Conservation (phyloP, 441 rosid species). For the Hypseocharis bilobata region DNA sequence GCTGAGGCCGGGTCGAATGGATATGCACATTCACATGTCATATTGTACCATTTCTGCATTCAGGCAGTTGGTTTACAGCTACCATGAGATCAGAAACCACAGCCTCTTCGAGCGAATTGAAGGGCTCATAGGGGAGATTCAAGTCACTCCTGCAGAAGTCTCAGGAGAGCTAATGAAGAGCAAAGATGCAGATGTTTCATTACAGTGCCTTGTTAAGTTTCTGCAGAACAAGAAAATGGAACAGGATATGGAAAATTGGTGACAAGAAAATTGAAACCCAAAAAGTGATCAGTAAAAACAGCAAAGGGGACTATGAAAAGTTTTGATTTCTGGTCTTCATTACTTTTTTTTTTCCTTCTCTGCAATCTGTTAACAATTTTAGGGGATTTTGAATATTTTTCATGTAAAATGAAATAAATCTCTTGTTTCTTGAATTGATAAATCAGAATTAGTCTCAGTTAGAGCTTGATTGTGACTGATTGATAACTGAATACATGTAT, state of each 20-base stretch:
- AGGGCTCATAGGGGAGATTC: constrained; percentile 13
- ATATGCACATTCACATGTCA: constrained; percentile 24
- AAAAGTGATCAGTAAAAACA: too few species aligned
- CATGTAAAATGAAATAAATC: too few species aligned
- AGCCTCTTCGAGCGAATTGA: constrained; percentile 18
- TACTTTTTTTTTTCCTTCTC: too few species aligned
- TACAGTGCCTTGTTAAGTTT: constrained; percentile 17
- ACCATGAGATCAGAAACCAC: constrained; percentile 19
- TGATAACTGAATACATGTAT: too few species aligned
- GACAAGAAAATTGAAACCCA: not conserved
- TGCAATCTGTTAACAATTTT: too few species aligned
- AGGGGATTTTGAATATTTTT: too few species aligned
- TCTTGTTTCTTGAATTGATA: too few species aligned
- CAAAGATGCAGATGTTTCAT: constrained; percentile 10
- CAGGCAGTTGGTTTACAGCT: constrained; percentile 21
- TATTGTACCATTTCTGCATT: constrained; percentile 21
- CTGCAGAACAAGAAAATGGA: constrained; percentile 14
- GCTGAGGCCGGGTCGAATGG: constrained; percentile 25
- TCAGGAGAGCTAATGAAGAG: constrained; percentile 28
- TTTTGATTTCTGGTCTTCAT: too few species aligned
- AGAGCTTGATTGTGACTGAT: too few species aligned
- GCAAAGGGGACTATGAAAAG: too few species aligned
- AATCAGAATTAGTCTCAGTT: too few species aligned
- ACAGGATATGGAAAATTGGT: not conserved
- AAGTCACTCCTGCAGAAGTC: constrained; percentile 22